Base-by-base conservation (phyloP, 257 asterid genomes). In the Nicotiana knightiana region DNA sequence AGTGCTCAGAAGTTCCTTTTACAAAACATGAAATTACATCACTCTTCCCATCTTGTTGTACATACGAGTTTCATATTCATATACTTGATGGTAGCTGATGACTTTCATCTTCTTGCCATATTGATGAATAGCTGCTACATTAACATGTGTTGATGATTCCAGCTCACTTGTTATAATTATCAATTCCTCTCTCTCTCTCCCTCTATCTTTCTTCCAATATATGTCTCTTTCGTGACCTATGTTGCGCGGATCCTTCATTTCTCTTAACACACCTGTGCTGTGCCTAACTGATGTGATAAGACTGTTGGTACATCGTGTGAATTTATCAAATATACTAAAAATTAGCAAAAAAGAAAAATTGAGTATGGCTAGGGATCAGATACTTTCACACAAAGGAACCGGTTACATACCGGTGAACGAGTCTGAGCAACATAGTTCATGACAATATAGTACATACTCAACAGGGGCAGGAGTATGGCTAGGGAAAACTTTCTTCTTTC, bases 131-230 rank as follows among this genome's bases (percentile, higher is more conserved):
- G 87, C 85, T 80, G 83, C 86, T 84, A 39, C 65, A 57, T 67
- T 87, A 66, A 89, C 87, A 86, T 30, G 83, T 84, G 85, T 87
- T 86, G 86, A 82, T 87, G 51, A 67, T 85, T 87, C 80, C 88
- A 85, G 86, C 87, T 76, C 75, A 86, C 65, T 51, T 86, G 85
- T 85, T 80, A 70, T 85, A 88, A 66, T 84, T 66, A 37, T 58
- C 77, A 17, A 67, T 81, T 65, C 81, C 48, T 18, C 35, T n/a
- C 53, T 68, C 53, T 68, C 46, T 37, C 6, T 57, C 17, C 66
- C 77, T 79, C 4, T 24, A 8, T 43, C 62, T 13, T 75, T 48
- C 79, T 75, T 15, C 9, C 46, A 75, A 51, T 75, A 35, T 71
- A 46, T 71, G 28, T 75, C 63, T 51, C 46, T 75, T 75, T 28